Percentiles rank a stretch among this genome's conserved stretches.
These are phyloP conservation scores for Iris macrosiphon DNA, from an alignment of 106 monocot species.

Conservation along the genomic window DNA sequence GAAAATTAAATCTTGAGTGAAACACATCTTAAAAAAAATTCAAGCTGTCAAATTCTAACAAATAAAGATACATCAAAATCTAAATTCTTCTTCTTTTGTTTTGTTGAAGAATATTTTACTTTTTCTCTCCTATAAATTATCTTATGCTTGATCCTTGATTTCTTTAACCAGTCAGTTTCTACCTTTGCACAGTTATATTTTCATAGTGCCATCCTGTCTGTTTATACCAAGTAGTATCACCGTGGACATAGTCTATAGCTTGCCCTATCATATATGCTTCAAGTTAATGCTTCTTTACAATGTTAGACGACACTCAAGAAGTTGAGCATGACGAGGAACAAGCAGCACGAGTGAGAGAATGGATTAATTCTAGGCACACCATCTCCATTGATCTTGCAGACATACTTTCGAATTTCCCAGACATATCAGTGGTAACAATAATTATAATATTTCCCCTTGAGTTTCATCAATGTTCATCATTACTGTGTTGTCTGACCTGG, in stretches of 20 bases:
- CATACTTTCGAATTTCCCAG: conserved; percentile 73
- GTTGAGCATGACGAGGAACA: conserved; percentile 62
- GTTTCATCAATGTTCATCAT: background rate
- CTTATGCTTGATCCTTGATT: background rate
- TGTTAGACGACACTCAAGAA: conserved; percentile 89
- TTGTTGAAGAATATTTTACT: background rate
- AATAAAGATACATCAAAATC: no score
- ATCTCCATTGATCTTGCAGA: conserved; percentile 54
- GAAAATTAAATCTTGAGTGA: no score
- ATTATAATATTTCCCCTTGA: background rate
- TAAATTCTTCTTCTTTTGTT: background rate
- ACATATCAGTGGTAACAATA: conserved; percentile 73
- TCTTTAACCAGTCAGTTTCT: background rate
- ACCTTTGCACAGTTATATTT: background rate
- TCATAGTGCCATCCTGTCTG: background rate
- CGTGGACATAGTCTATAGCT: no score
- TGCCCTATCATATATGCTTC: no score
- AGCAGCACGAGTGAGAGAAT: conserved; percentile 55
- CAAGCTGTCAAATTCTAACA: no score
- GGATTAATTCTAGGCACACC: conserved; percentile 61
- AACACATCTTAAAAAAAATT: no score
- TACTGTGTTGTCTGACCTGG: background rate
- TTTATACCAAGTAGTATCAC: no score
- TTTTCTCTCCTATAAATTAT: background rate
- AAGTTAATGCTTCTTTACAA: background rate